Conservation (phyloP, 768 basidiomycete species). For the Podaxis sp. region DNA sequence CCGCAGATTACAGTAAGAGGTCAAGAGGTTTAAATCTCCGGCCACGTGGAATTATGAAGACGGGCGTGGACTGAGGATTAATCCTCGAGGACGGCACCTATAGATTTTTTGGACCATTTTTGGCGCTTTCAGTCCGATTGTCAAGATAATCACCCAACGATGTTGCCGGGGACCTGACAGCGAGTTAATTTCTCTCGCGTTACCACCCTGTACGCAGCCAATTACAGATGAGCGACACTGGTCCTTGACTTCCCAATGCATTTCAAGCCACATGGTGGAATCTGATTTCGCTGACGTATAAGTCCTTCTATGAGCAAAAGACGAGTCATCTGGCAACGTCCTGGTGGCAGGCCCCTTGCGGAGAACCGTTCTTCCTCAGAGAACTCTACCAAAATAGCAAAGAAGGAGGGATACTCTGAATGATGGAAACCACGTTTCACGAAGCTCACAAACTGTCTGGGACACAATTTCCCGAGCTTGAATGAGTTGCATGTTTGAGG, state of each 20-base stretch:
- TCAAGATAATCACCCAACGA: too few relatives aligned
- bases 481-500: background rate
- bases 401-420: background rate
- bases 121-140: too few relatives aligned
- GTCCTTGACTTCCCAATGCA: background rate
- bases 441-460: background rate
- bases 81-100: too few relatives aligned
- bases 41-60: too few relatives aligned
- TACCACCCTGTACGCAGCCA: background rate
- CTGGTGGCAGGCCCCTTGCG: background rate
- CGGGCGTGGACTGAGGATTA: too few relatives aligned
- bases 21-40: too few relatives aligned
- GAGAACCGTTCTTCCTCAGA: background rate
- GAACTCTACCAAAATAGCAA: background rate
- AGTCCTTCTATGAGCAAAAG: background rate
- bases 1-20: too few relatives aligned
- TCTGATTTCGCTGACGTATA: background rate
- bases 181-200: too few relatives aligned
- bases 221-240: background rate
- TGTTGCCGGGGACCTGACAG: too few relatives aligned
- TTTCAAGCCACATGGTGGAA: background rate
- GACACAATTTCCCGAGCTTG: background rate
- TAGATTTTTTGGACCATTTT: too few relatives aligned
- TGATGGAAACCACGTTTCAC: background rate
- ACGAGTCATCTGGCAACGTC: background rate